phyloP scores from a whole-genome alignment of 345 rosid species.

The Euphorbia peplus region DNA sequence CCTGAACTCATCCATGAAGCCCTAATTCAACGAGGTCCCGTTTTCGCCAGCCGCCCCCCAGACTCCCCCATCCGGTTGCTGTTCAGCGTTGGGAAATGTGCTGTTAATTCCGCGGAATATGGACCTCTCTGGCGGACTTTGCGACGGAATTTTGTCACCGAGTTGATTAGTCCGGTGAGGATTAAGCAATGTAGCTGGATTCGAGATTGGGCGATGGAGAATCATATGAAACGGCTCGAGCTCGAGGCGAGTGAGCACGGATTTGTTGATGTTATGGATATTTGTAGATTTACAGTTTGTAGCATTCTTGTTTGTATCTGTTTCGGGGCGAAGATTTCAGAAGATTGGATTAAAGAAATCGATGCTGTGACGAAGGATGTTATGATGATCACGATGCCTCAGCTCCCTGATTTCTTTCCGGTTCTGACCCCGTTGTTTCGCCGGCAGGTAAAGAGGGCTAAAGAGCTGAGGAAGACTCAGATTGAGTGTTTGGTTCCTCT shows the following conservation, averaged over 20 bases:
- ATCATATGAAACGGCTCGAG: slow-evolving; percentile 64
- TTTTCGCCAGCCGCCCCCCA: slow-evolving; percentile 72
- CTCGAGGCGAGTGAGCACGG: slow-evolving; percentile 50
- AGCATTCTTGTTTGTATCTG: slow-evolving; percentile 80
- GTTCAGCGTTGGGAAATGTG: slow-evolving; percentile 88
- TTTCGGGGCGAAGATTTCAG: slow-evolving; percentile 81
- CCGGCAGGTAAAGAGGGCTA: slow-evolving; percentile 59
- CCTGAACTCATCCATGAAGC: slow-evolving; percentile 89
- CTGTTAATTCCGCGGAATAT: slow-evolving; percentile 83
- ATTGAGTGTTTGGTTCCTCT: slow-evolving; percentile 74
- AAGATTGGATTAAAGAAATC: slow-evolving; percentile 53
- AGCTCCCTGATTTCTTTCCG: slow-evolving; percentile 80
- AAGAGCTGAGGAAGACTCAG: slow-evolving; percentile 61
- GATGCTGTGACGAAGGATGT: slow-evolving; percentile 76
- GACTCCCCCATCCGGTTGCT: slow-evolving; percentile 81
- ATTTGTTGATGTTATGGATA: slow-evolving; percentile 67
- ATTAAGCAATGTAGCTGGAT: slow-evolving; percentile 88
- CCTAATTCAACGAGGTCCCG: slow-evolving; percentile 58
- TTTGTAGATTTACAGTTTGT: slow-evolving; percentile 69
- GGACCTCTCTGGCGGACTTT: slow-evolving; percentile 80
- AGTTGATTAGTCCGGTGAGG: slow-evolving; percentile 61
- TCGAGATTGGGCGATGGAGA: slow-evolving; percentile 66
- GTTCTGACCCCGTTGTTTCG: slow-evolving; percentile 67
- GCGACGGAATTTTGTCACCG: slow-evolving; percentile 77
- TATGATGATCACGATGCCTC: slow-evolving; percentile 71